phyloP scores from a whole-genome alignment of 2,329 filamentous ascomycete genomes.

The Calcarisporium arbuscula region DNA sequence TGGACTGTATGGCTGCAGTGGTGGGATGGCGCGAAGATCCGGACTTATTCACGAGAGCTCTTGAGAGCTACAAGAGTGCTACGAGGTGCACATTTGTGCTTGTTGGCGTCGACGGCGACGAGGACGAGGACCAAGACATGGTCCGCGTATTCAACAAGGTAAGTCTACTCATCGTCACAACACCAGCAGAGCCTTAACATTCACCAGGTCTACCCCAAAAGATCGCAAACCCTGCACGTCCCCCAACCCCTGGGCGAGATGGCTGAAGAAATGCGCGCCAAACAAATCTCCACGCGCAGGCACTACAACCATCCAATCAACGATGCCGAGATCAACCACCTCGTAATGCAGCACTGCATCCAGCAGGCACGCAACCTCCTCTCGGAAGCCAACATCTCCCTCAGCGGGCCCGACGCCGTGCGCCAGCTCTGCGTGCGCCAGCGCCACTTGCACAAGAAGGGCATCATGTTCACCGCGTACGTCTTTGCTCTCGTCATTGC shows the following conservation, averaged over 20 bases:
- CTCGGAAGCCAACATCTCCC: slow-evolving; percentile 11
- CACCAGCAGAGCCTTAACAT: not conserved
- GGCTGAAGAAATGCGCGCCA: slow-evolving; percentile 12
- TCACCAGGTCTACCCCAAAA: slow-evolving; percentile 14
- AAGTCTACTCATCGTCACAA: not conserved
- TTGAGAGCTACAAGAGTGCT: slow-evolving; percentile 16
- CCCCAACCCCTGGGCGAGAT: slow-evolving; percentile 15
- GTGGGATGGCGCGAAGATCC: slow-evolving; percentile 20
- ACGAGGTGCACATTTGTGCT: slow-evolving; percentile 13
- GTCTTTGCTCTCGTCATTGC: slow-evolving; percentile 18
- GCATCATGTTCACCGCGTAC: slow-evolving; percentile 19
- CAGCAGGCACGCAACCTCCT: slow-evolving; percentile 14
- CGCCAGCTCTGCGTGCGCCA: slow-evolving; percentile 16
- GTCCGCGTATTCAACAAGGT: slow-evolving; percentile 16
- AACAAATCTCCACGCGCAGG: slow-evolving; percentile 10
- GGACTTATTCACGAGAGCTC: slow-evolving; percentile 13
- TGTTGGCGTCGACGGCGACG: slow-evolving; percentile 18
- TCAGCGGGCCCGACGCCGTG: slow-evolving; percentile 10
- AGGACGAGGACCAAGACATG: slow-evolving; percentile 16
- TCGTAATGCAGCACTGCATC: slow-evolving; percentile 16
- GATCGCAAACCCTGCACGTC: slow-evolving; percentile 14
- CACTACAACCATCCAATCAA: slow-evolving; percentile 10
- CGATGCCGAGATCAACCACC: slow-evolving; percentile 10
- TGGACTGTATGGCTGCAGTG: slow-evolving; percentile 17
- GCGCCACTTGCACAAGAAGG: slow-evolving; percentile 19